Conservation (phyloP, 2,329 filamentous ascomycete species). For the Fusarium citri region DNA sequence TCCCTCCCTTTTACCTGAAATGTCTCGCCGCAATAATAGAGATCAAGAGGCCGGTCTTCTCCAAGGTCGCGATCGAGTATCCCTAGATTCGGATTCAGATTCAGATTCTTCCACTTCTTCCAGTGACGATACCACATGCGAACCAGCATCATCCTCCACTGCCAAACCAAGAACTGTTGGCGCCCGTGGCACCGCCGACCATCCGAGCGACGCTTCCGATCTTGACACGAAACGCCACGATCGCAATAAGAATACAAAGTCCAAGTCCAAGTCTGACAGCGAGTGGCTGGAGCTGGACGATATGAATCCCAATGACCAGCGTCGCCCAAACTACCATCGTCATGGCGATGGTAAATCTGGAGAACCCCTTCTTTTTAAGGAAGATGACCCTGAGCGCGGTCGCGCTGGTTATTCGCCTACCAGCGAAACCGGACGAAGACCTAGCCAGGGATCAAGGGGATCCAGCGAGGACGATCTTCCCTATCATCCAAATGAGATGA, state of each 20-base stretch:
- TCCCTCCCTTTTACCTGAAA: constrained; percentile 17
- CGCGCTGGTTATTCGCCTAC: constrained; percentile 33
- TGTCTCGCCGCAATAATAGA: constrained; percentile 39
- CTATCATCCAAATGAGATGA: constrained; percentile 45
- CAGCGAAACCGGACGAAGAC: constrained; percentile 29
- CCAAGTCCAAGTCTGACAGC: constrained; percentile 47
- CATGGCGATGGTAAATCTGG: constrained; percentile 59
- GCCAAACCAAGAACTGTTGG: constrained; percentile 45
- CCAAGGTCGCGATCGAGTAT: constrained; percentile 32
- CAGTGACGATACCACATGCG: constrained; percentile 47
- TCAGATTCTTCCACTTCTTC: constrained; percentile 27
- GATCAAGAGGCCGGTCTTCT: constrained; percentile 43
- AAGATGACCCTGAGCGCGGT: constrained; percentile 48
- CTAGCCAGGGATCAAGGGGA: constrained; percentile 30
- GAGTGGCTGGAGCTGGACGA: constrained; percentile 46
- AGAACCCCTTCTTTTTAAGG: constrained; percentile 56
- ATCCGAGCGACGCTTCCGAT: constrained; percentile 45
- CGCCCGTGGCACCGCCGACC: constrained; percentile 40
- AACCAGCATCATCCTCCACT: constrained; percentile 31
- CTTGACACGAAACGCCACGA: constrained; percentile 47
- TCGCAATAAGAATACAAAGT: constrained; percentile 50
- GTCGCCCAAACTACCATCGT: constrained; percentile 60
- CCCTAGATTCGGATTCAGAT: constrained; percentile 19
- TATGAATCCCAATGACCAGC: constrained; percentile 56
- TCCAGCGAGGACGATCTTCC: constrained; percentile 44